Evolutionary conservation across 2,329 filamentous ascomycete species (phyloP), one percentile per base, ranked within the genome.

Genomic region (Colletotrichum acutatum): DNA sequence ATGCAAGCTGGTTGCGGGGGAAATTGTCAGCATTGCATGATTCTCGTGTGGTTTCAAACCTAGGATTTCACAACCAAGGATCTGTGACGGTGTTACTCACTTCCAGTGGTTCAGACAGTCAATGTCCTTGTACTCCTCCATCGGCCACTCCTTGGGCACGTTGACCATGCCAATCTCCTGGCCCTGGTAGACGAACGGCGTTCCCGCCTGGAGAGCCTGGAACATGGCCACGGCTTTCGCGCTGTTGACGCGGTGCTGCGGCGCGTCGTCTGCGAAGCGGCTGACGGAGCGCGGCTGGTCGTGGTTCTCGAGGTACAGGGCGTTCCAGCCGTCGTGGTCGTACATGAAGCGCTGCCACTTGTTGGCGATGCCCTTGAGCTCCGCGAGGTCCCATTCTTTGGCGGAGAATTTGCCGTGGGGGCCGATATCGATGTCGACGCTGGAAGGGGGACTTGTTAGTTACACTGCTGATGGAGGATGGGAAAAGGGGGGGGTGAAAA

Each of bases 131-230:
- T 94, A 95, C 76, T 93, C 89, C 4, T 89, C 84, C 65, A 93
- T 89, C 1, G 82, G 82, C 90, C 92, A 93, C 5, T 86, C 84
- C 11, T 81, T 80, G 2, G 91, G 91, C 24, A 92, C 85, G 76
- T 93, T 93, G 42, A 86, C 84, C 88, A 92, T 92, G 22, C 90
- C 91, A 42, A 93, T 84, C 80, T 93, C 91, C 78, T 93, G 90
- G 14, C 91, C 91, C 79, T 93, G 91, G 78, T 92, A 93, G n/a
- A 93, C 82, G 77, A 91, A 93, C 0, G 90, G 84, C 0, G 91
- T 92, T 19, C 91, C 91, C 2, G 88, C 85, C 74, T 91, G 88
- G 62, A 90, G 83, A 3, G 84, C 85, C 71, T 90, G 84, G 74
- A 91, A 86, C 9, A 88, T 83, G 24, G 90, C 87, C 19, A 93